Percentiles rank a stretch among this genome's conserved stretches.
Conservation (phyloP, 2,329 filamentous ascomycete species). For the Aspergillus pseudonomiae region DNA sequence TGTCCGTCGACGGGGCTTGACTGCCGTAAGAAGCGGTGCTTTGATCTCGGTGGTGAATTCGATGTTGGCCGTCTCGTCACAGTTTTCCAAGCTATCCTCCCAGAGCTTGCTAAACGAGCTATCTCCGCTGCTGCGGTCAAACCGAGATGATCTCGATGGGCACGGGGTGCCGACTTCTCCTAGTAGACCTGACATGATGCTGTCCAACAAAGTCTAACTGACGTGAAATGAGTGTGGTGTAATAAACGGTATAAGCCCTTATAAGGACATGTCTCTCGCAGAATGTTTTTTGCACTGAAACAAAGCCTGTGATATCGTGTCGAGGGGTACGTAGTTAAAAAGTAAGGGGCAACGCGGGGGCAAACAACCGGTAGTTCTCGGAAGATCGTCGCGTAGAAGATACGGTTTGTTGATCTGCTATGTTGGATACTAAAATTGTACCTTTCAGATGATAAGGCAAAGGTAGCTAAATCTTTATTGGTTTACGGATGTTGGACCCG, state of each 20-base stretch:
- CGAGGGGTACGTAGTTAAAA: conserved; percentile 12
- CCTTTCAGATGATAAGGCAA: neutral
- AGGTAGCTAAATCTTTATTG: conserved; percentile 5
- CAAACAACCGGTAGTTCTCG: conserved; percentile 8
- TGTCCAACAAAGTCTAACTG: neutral
- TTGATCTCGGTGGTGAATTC: conserved; percentile 47
- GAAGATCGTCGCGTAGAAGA: neutral
- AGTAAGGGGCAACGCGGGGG: conserved; percentile 14
- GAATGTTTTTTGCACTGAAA: neutral
- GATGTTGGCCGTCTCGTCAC: conserved; percentile 42
- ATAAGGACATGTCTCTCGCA: neutral
- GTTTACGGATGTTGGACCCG: conserved; percentile 4
- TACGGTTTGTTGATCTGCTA: conserved; percentile 3
- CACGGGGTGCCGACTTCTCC: conserved; percentile 38
- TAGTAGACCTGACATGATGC: conserved; percentile 30
- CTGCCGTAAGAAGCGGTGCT: conserved; percentile 31
- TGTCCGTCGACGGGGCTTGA: conserved; percentile 33
- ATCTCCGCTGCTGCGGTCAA: conserved; percentile 21
- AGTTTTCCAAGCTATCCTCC: conserved; percentile 27
- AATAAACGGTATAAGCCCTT: neutral
- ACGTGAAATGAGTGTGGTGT: neutral
- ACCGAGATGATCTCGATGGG: conserved; percentile 28
- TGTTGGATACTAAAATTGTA: neutral
- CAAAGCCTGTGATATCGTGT: conserved; percentile 2
- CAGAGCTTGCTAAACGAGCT: conserved; percentile 28